phyloP scores from a whole-genome alignment of 2,329 filamentous ascomycete genomes.

The Trichophyton simii region DNA sequence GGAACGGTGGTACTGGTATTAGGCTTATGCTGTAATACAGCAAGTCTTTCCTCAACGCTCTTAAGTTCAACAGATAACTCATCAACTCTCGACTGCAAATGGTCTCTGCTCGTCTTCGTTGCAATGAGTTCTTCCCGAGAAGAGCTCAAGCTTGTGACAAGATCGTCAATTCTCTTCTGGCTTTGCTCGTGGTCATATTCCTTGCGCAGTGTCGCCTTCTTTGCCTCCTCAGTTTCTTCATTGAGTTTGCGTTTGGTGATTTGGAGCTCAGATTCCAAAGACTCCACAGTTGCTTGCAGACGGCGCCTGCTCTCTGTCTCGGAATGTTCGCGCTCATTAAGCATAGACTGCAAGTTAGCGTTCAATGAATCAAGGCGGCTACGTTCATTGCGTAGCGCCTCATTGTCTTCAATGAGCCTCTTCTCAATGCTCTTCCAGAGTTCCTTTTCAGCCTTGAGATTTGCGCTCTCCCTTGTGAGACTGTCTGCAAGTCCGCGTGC shows the following conservation, averaged over 20 bases:
- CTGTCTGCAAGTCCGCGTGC: conserved; percentile 70
- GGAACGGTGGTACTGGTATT: conserved; percentile 39
- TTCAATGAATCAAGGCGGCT: conserved; percentile 71
- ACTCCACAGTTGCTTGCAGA: conserved; percentile 64
- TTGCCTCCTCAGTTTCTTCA: conserved; percentile 70
- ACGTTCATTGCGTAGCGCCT: conserved; percentile 70
- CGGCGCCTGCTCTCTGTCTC: conserved; percentile 73
- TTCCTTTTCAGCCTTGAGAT: conserved; percentile 88
- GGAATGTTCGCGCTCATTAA: conserved; percentile 79
- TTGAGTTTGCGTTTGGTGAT: conserved; percentile 71
- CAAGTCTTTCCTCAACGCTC: conserved; percentile 75
- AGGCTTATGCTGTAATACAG: conserved; percentile 67
- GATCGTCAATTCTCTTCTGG: conserved; percentile 84
- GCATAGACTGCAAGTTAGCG: conserved; percentile 70
- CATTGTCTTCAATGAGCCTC: conserved; percentile 77
- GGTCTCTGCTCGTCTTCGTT: conserved; percentile 75
- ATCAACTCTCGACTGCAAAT: conserved; percentile 76
- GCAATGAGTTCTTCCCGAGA: conserved; percentile 76
- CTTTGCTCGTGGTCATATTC: conserved; percentile 82
- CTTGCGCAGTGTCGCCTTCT: conserved; percentile 69
- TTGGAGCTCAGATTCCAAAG: conserved; percentile 64
- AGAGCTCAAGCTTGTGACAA: conserved; percentile 65
- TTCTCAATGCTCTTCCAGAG: conserved; percentile 90
- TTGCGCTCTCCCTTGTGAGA: conserved; percentile 78
- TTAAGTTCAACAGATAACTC: conserved; percentile 80